Percentiles rank a stretch among this genome's conserved stretches.
Conservation (phyloP, 139 green algal genomes). For the Tetraselmis chui region DNA sequence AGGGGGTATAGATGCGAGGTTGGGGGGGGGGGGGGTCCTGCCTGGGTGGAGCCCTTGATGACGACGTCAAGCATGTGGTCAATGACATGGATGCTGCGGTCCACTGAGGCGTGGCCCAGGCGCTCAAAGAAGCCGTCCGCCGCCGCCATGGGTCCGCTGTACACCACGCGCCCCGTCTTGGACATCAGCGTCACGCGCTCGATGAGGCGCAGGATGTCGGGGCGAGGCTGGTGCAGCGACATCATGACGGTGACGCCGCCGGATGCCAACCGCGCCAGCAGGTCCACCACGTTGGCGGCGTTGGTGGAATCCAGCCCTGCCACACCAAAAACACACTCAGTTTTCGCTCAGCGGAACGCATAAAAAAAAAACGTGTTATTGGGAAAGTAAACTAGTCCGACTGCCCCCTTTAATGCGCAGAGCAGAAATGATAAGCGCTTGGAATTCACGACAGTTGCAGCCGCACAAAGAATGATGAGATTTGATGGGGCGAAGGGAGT, state of each 20-base stretch:
- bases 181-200: slow-evolving; percentile 9
- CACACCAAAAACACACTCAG: background rate
- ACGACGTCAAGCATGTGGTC: background rate
- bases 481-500: background rate
- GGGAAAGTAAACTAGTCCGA: background rate
- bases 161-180: background rate
- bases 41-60: slow-evolving; percentile 5
- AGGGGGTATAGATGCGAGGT: no score
- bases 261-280: slow-evolving; percentile 37
- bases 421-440: slow-evolving; percentile 10
- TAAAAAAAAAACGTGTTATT: slow-evolving; percentile 23
- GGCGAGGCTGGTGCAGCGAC: slow-evolving; percentile 50
- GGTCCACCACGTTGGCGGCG: slow-evolving; percentile 56
- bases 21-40: no score
- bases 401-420: background rate
- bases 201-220: slow-evolving; percentile 1
- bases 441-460: background rate
- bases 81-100: background rate
- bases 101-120: background rate
- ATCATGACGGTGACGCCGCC: slow-evolving; percentile 45
- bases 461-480: background rate
- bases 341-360: slow-evolving; percentile 16
- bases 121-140: background rate
- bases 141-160: background rate
- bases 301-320: slow-evolving; percentile 54